Evolutionary conservation across 1,284 basidiomycete genomes (phyloP), one percentile per base, ranked within the genome.

Genomic region (Rhodotorula mucilaginosa): DNA sequence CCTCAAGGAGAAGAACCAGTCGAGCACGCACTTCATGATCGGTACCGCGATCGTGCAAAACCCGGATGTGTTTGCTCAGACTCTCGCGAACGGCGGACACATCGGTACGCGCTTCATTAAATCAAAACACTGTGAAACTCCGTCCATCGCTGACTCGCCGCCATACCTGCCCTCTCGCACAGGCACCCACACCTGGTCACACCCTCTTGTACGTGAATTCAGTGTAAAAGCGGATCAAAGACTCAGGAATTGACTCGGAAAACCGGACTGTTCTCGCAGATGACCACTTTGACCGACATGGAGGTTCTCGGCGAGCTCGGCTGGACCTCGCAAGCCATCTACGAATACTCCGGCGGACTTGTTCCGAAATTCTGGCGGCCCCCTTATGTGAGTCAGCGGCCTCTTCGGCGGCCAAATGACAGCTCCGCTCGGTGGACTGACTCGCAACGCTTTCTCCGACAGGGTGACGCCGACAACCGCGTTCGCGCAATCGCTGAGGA

Each of bases 21-120:
- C 79, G 12, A 86, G 87, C 2, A 93, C 91, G 1, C 91, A 93
- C 80, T 93, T 93, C 80, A 86, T 91, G 83, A 93, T 94, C 76
- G 92, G 92, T 39, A 78, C 83, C 49, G 88, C 91, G 78, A 89
- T 93, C 74, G 78, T 88, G 39, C 69, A 80, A 60, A 83, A 89
- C 79, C 85, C 87, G 13, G 79, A 84, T 44, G 77, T 84, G 61
- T 77, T 78, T 65, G 23, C 69, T 15, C 68, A 73, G 46, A 75
- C 74, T 2, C 52, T 73, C 13, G 57, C 52, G 0, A 65, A 31
- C 61, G 47, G 74, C 4, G 68, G 64, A 1, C 77, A 79, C 57
- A 61, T 79, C 51, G 79, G 70, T 3, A 71, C 77, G 15, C 78
- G 79, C 64, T 29, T 26, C 23, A 4, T 23, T 10, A 23, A 3